These are phyloP conservation scores for Lichtheimia corymbifera DNA, from an alignment of 371 early-diverging fungal genomes.

Conservation along the genomic window DNA sequence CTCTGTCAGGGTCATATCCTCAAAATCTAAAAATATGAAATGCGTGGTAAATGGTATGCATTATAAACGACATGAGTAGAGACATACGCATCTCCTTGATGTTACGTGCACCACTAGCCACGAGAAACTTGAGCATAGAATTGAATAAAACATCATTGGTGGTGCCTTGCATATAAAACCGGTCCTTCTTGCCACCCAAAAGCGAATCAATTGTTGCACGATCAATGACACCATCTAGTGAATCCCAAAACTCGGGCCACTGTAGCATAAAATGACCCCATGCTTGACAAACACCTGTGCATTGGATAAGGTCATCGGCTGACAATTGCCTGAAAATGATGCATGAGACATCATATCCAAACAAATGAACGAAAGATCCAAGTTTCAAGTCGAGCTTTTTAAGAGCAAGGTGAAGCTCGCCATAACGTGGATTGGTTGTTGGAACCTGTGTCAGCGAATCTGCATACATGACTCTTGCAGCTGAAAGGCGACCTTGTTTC, in stretches of 20 bases:
- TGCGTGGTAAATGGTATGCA: too few species aligned
- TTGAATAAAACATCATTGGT: not conserved
- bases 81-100: not conserved
- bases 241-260: conserved; percentile 3
- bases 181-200: not conserved
- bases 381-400: too few species aligned
- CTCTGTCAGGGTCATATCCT: not conserved
- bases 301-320: not conserved
- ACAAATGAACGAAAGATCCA: too few species aligned
- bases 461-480: too few species aligned
- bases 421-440: too few species aligned
- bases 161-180: not conserved
- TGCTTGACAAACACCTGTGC: not conserved
- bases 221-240: not conserved
- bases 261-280: conserved; percentile 3
- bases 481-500: too few species aligned
- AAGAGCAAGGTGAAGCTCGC: too few species aligned
- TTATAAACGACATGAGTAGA: too few species aligned
- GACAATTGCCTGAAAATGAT: not conserved
- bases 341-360: not conserved
- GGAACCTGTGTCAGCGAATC: too few species aligned
- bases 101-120: not conserved
- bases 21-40: not conserved
- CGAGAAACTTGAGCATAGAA: not conserved
- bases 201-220: not conserved